Percentiles rank a stretch among this genome's conserved stretches.
Evolutionary conservation across 176 grass and related monocot species (phyloP).

Genomic region (Musa troglodytarum): DNA sequence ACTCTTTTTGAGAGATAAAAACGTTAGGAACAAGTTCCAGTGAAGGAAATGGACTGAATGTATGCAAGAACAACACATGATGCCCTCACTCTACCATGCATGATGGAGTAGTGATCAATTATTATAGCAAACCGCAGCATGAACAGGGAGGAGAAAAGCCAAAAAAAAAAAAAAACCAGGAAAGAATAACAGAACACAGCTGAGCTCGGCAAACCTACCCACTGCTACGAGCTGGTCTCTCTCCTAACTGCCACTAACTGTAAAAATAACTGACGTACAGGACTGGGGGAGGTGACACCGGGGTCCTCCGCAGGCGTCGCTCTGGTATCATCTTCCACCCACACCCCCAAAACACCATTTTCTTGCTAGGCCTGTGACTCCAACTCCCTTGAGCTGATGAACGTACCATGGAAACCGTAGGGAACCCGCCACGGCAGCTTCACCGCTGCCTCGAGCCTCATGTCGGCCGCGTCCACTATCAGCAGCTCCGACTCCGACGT

Average conservation of each 20-base stretch:
- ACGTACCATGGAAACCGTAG: conserved; percentile 94
- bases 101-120: background rate
- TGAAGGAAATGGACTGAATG: too few relatives aligned
- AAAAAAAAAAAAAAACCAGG: background rate
- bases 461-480: conserved; percentile 55
- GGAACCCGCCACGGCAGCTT: conserved; percentile 70
- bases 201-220: background rate
- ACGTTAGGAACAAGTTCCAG: too few relatives aligned
- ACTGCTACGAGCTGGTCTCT: conserved; percentile 1
- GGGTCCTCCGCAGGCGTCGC: conserved; percentile 12
- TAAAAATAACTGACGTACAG: background rate
- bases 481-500: conserved; percentile 50
- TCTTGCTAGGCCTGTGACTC: conserved; percentile 36
- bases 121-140: background rate
- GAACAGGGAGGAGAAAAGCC: background rate
- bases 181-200: conserved; percentile 19
- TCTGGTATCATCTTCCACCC: conserved; percentile 2
- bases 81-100: background rate
- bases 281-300: conserved; percentile 12
- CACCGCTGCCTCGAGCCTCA: conserved; percentile 70
- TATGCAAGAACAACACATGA: too few relatives aligned
- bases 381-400: conserved; percentile 48
- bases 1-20: too few relatives aligned
- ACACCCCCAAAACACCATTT: background rate
- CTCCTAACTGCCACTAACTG: background rate